These are phyloP conservation scores for Acer yangbiense DNA, from an alignment of 345 rosid species.

Conservation along the genomic window DNA sequence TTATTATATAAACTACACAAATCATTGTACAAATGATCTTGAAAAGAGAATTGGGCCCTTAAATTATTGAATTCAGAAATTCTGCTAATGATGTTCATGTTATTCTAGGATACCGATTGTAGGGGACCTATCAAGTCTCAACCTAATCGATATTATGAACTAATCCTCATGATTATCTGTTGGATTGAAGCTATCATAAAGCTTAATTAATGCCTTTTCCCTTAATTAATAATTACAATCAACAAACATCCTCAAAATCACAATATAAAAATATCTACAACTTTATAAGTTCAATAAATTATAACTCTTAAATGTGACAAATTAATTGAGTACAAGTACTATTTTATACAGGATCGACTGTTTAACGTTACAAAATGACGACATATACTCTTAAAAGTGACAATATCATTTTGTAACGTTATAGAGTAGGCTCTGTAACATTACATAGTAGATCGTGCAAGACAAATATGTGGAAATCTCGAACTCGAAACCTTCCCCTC, in stretches of 20 bases:
- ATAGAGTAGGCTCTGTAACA: too few species aligned
- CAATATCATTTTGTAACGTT: too few species aligned
- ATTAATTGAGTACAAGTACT: too few species aligned
- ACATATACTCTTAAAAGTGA: too few species aligned
- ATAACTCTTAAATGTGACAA: neutral
- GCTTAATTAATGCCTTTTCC: too few species aligned
- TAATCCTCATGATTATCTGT: neutral
- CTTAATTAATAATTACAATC: neutral
- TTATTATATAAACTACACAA: too few species aligned
- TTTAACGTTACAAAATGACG: too few species aligned
- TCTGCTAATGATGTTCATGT: neutral
- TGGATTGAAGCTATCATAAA: neutral
- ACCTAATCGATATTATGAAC: neutral
- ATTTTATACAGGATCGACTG: too few species aligned
- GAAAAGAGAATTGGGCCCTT: neutral
- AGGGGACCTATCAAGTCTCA: neutral
- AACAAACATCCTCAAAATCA: neutral
- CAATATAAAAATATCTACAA: neutral
- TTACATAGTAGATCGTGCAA: too few species aligned
- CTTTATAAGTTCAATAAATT: neutral
- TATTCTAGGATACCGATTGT: neutral
- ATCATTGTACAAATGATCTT: too few species aligned
- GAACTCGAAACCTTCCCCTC: too few species aligned
- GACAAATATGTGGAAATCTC: too few species aligned
- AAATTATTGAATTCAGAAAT: neutral